Conservation (phyloP, 2,329 filamentous ascomycete genomes). For the Colletotrichum filicis region DNA sequence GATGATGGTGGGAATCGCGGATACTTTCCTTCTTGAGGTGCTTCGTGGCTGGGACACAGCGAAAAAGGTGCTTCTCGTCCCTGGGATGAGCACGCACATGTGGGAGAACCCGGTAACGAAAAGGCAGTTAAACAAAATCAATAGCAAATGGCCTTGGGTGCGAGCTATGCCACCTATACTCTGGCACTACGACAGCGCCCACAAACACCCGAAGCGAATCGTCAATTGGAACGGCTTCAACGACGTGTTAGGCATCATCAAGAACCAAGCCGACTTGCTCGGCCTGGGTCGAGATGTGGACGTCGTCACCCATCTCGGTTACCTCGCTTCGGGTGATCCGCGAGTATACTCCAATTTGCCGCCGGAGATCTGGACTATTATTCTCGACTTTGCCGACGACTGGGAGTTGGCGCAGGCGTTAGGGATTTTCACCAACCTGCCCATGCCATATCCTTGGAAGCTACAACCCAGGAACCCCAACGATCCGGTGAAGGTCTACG, state of each 20-base stretch:
- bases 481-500: slow-evolving; percentile 76
- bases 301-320: slow-evolving; percentile 54
- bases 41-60: slow-evolving; percentile 87
- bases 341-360: slow-evolving; percentile 67
- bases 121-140: slow-evolving; percentile 86
- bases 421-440: slow-evolving; percentile 81
- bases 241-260: slow-evolving; percentile 78
- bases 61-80: slow-evolving; percentile 86
- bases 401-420: slow-evolving; percentile 91
- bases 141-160: slow-evolving; percentile 88
- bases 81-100: slow-evolving; percentile 89
- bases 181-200: slow-evolving; percentile 76
- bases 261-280: slow-evolving; percentile 81
- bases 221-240: slow-evolving; percentile 74
- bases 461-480: slow-evolving; percentile 66
- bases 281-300: slow-evolving; percentile 79
- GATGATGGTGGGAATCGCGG: slow-evolving; percentile 87
- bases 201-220: slow-evolving; percentile 61
- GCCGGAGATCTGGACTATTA: slow-evolving; percentile 88
- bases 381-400: slow-evolving; percentile 85
- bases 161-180: slow-evolving; percentile 83
- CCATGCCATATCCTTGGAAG: slow-evolving; percentile 77
- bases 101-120: slow-evolving; percentile 92
- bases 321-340: slow-evolving; percentile 46
- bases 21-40: slow-evolving; percentile 83